phyloP scores from a whole-genome alignment of 2,329 filamentous ascomycete genomes.

The Macroventuria anomochaeta region DNA sequence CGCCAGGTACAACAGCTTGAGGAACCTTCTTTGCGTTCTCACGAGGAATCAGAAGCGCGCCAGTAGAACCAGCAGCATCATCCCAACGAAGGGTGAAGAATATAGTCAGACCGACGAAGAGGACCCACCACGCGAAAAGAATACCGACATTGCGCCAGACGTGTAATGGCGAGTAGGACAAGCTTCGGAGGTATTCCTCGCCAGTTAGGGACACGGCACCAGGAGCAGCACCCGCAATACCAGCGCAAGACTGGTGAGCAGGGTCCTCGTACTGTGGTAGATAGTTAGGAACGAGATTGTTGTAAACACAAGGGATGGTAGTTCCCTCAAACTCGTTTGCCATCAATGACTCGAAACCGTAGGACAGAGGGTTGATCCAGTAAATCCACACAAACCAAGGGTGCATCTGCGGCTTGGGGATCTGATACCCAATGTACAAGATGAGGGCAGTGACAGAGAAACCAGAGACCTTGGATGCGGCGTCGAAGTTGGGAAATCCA shows the following conservation, averaged over 20 bases:
- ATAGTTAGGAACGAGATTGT: slow-evolving; percentile 58
- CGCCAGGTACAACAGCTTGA: slow-evolving; percentile 38
- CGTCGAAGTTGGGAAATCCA: slow-evolving; percentile 65
- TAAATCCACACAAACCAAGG: slow-evolving; percentile 63
- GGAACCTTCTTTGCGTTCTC: slow-evolving; percentile 33
- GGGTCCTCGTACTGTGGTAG: slow-evolving; percentile 56
- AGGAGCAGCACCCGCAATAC: slow-evolving; percentile 61
- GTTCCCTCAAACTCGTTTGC: slow-evolving; percentile 66
- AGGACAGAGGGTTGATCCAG: slow-evolving; percentile 78
- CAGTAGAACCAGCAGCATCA: slow-evolving; percentile 57
- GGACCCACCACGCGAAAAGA: slow-evolving; percentile 51
- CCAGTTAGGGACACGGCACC: slow-evolving; percentile 61
- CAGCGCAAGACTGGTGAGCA: slow-evolving; percentile 61
- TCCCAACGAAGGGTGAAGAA: slow-evolving; percentile 65
- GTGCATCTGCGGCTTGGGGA: slow-evolving; percentile 58
- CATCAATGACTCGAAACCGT: slow-evolving; percentile 79
- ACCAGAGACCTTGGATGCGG: slow-evolving; percentile 63
- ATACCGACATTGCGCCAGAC: slow-evolving; percentile 54
- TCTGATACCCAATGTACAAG: slow-evolving; percentile 68
- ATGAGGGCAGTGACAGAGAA: slow-evolving; percentile 64
- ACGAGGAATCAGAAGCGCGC: slow-evolving; percentile 66
- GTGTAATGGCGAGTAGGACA: slow-evolving; percentile 50
- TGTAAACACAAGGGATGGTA: slow-evolving; percentile 57
- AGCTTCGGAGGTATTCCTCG: slow-evolving; percentile 63
- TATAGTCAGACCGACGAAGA: slow-evolving; percentile 63